Evolutionary conservation across 148 eudicot genomes (phyloP), one percentile per base, ranked within the genome.

Genomic region (Cornus kousa): DNA sequence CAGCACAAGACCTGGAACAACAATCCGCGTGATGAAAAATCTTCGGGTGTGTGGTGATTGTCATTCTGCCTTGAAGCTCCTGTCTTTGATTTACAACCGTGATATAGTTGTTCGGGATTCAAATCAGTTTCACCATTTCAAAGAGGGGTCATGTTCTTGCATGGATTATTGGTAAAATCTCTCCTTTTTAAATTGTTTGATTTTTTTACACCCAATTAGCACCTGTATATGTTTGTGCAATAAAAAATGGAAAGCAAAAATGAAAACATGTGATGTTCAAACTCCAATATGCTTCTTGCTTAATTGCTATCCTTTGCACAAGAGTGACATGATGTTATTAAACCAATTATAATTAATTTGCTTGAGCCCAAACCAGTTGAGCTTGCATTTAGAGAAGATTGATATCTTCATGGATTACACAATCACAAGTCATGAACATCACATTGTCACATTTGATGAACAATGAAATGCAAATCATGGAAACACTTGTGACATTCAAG

Each of bases 131-230:
- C 78, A 80, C 69, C 66, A 37, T 59, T 80, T 80, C 69, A 59
- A 39, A 74, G 69, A 68, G 37, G 78, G 82, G 23, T 80, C 74
- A 2, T 80, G 82, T 71, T 80, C 82, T 23, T 80, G 82, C 28
- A 10, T 13, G 73, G 82, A 80, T 69, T 74, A 80, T 5, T 35
- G 70, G 70, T 75, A 31, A 75, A 2, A 12, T 53, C 59, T 53
- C 59, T 53, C 59, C 59, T 53, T 43, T 43, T 3, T 2, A 43
- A 43, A 9, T 43, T 43, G 48, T 43, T 13, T 53, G 17, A 53
- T 48, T 48, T 48, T 7, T 48, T 8, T 48, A 7, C 53, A 48
- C 12, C 53, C 53, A 48, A 48, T 48, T 11, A 48, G 53, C 12
- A 48, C 12, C 7, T 1, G 7, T 16, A 53, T 19, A 12, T 11